Evolutionary conservation across 805 yeast species (phyloP).

Genomic region (Danielia reshetovae): DNA sequence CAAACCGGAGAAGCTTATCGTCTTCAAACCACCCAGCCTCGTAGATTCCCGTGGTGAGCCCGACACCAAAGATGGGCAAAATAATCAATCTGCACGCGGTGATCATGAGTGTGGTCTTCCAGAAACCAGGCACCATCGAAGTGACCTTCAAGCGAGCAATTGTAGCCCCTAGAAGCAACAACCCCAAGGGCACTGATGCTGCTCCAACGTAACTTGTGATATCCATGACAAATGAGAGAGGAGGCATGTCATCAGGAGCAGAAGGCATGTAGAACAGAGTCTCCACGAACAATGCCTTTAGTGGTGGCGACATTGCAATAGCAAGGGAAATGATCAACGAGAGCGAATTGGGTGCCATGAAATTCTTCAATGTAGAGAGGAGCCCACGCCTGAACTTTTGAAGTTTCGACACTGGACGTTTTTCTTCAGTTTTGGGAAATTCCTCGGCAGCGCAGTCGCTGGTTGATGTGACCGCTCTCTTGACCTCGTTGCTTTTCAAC

Average conservation of each 20-base stretch:
- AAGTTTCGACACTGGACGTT: conserved; percentile 2
- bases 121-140: conserved; percentile 63
- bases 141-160: conserved; percentile 67
- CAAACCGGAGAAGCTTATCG: conserved; percentile 62
- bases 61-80: conserved; percentile 75
- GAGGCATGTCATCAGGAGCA: conserved; percentile 86
- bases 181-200: conserved; percentile 86
- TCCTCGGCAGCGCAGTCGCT: conserved; percentile 16
- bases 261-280: conserved; percentile 50
- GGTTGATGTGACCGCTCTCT: conserved; percentile 18
- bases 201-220: conserved; percentile 73
- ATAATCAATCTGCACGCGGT: conserved; percentile 57
- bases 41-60: conserved; percentile 53
- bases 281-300: conserved; percentile 46
- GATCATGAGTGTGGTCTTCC: conserved; percentile 60
- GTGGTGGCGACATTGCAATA: conserved; percentile 81
- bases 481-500: conserved; percentile 19
- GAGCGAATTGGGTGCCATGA: conserved; percentile 67
- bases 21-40: conserved; percentile 60
- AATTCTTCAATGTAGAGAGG: conserved; percentile 39
- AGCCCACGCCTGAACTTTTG: background rate
- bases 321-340: conserved; percentile 62
- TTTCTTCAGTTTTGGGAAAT: background rate
- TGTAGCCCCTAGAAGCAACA: conserved; percentile 81
- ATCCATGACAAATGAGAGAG: conserved; percentile 82